Conservation (phyloP, 345 rosid genomes). For the Salix dunnii region DNA sequence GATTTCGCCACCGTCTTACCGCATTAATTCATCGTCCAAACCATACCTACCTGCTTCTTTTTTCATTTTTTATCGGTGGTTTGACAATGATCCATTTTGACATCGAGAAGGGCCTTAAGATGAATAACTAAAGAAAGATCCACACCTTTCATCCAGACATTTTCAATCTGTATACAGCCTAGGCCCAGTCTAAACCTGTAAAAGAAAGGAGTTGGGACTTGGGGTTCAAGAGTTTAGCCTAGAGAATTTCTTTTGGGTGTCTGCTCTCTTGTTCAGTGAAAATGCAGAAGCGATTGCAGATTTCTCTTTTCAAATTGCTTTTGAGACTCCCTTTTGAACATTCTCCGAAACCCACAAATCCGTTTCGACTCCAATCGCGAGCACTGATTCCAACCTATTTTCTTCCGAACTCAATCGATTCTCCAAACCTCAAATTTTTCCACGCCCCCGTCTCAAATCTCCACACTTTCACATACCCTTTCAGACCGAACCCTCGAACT, state of each 20-base stretch:
- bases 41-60: no score
- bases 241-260: no score
- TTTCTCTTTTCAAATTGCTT: conserved; percentile 37
- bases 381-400: conserved; percentile 12
- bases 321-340: conserved; percentile 22
- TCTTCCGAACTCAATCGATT: conserved; percentile 11
- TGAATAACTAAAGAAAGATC: not conserved
- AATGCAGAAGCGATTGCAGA: conserved; percentile 39
- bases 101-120: not conserved
- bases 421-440: conserved; percentile 8
- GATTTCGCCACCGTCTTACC: no score
- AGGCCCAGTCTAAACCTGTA: not conserved
- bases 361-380: conserved; percentile 9
- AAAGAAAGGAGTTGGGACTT: no score
- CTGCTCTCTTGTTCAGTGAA: not conserved
- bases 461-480: not conserved
- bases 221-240: not conserved
- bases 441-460: conserved; percentile 10
- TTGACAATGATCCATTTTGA: not conserved
- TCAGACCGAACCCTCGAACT: conserved; percentile 6
- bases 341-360: conserved; percentile 23
- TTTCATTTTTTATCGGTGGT: not conserved
- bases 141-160: not conserved
- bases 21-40: no score
- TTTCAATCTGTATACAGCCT: not conserved